These are phyloP conservation scores for Penicillium longicatenatum DNA, from an alignment of 495 filamentous ascomycete species.

Conservation along the genomic window DNA sequence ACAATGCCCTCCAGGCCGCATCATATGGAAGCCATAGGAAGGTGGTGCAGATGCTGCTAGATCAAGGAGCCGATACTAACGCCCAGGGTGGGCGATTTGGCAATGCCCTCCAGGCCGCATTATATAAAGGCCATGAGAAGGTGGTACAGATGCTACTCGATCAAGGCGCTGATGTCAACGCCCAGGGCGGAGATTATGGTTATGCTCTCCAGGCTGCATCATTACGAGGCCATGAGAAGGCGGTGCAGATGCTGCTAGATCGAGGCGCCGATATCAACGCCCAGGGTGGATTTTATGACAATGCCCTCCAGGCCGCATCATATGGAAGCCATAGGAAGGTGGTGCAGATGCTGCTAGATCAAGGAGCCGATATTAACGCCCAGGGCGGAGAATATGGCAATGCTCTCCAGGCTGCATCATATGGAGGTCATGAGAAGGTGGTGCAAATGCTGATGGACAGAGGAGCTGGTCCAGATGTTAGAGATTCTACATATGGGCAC, in stretches of 20 bases:
- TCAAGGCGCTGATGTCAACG: constrained; percentile 29
- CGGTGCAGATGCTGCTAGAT: constrained; percentile 20
- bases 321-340: constrained; percentile 4
- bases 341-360: constrained; percentile 21
- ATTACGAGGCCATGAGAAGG: constrained; percentile 6
- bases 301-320: constrained; percentile 22
- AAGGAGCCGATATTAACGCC: constrained; percentile 23
- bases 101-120: constrained; percentile 23
- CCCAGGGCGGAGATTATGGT: constrained; percentile 1
- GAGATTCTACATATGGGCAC: no score
- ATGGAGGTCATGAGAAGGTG: constrained; percentile 16
- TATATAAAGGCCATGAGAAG: constrained; percentile 13
- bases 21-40: neutral
- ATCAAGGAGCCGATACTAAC: constrained; percentile 23
- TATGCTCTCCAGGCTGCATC: constrained; percentile 26
- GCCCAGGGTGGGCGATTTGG: constrained; percentile 13
- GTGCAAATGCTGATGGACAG: constrained; percentile 29
- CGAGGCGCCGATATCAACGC: constrained; percentile 19
- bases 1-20: constrained; percentile 22
- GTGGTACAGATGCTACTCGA: no score
- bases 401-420: constrained; percentile 15
- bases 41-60: constrained; percentile 22
- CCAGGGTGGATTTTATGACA: constrained; percentile 8
- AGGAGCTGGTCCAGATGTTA: no score
- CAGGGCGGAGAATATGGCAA: constrained; percentile 9